Evolutionary conservation across 495 filamentous ascomycete species (phyloP).

Genomic region (Aspergillus coremiiformis): DNA sequence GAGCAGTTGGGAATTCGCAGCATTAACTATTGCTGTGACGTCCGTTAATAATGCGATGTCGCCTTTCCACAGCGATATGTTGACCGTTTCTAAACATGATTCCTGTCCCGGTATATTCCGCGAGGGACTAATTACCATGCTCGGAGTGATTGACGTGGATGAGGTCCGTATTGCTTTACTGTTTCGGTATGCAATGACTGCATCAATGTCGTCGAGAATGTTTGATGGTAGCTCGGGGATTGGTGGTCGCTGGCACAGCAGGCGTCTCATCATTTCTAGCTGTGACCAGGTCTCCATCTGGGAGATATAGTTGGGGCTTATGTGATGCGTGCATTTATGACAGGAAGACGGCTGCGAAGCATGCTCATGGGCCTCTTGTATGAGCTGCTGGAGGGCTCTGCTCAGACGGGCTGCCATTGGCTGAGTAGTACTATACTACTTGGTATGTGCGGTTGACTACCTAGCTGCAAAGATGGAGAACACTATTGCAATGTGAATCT

Average conservation of each 20-base stretch:
- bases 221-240: neutral
- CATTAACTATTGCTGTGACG: constrained; percentile 23
- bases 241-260: constrained; percentile 12
- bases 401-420: neutral
- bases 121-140: neutral
- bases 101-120: neutral
- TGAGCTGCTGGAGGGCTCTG: neutral
- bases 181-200: constrained; percentile 12
- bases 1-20: constrained; percentile 16
- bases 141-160: constrained; percentile 5
- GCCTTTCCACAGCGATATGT: constrained; percentile 17
- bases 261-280: constrained; percentile 8
- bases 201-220: constrained; percentile 11
- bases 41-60: constrained; percentile 20
- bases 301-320: constrained; percentile 2
- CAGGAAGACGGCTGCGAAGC: neutral
- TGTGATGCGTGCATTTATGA: neutral
- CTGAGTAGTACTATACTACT: no score
- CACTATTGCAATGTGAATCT: no score
- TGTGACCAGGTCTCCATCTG: constrained; percentile 15
- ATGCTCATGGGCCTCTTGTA: neutral
- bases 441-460: no score
- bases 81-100: neutral
- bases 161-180: constrained; percentile 13
- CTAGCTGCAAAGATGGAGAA: no score